Percentiles rank a stretch among this genome's conserved stretches.
Evolutionary conservation across 352 stramenopile genomes (phyloP).

Genomic region (Phytophthora brassicae): DNA sequence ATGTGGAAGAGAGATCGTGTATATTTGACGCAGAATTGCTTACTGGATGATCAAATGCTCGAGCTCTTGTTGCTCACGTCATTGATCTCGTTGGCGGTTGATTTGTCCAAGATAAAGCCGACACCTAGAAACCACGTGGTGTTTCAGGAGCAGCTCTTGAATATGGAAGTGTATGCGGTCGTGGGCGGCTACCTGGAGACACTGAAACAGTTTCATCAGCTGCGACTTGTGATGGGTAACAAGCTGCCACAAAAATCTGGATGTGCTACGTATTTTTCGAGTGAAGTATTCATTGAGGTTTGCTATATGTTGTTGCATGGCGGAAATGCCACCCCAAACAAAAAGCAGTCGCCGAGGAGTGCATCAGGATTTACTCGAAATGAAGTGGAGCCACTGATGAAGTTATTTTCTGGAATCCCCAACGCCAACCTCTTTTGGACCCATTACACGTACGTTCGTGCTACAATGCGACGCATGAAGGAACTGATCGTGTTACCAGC

Average conservation of each 20-base stretch:
- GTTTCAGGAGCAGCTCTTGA: conserved; percentile 42
- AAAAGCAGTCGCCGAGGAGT: conserved; percentile 15
- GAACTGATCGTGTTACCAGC: conserved; percentile 24
- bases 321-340: conserved; percentile 10
- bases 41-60: conserved; percentile 43
- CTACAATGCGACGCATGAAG: conserved; percentile 39
- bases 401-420: conserved; percentile 26
- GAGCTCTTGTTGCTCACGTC: conserved; percentile 65
- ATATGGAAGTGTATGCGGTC: conserved; percentile 52
- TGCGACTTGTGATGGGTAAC: conserved; percentile 54
- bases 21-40: conserved; percentile 28
- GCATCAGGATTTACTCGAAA: conserved; percentile 16
- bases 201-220: conserved; percentile 57
- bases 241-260: conserved; percentile 32
- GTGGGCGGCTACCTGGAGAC: conserved; percentile 53
- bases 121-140: conserved; percentile 3
- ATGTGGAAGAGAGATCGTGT: conserved; percentile 51
- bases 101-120: conserved; percentile 30
- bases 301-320: conserved; percentile 36
- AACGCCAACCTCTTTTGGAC: conserved; percentile 31
- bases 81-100: conserved; percentile 42
- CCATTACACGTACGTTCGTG: conserved; percentile 33
- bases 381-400: conserved; percentile 30
- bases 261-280: conserved; percentile 62
- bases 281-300: conserved; percentile 64